Percentiles rank a stretch among this genome's conserved stretches.
Conservation (phyloP, 1,139 yeast species). For the Saccharomyces hybrid region DNA sequence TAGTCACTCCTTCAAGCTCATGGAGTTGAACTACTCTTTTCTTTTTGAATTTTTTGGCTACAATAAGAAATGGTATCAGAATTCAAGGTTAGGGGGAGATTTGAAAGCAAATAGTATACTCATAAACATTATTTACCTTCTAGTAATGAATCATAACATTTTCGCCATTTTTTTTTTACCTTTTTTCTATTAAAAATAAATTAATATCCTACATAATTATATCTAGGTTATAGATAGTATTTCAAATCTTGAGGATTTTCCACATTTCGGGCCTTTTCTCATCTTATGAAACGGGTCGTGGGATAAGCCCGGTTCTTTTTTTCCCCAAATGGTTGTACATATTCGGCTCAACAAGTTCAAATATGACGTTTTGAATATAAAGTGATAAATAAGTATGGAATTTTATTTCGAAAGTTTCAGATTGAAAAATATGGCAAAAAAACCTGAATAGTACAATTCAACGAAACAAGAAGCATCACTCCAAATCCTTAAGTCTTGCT, state of each 20-base stretch:
- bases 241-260: not conserved
- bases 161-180: not conserved
- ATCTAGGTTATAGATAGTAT: not conserved
- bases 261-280: too few relatives aligned
- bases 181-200: not conserved
- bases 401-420: too few relatives aligned
- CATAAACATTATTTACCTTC: not conserved
- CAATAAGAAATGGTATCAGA: not conserved
- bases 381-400: too few relatives aligned
- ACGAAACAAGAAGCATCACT: conserved; percentile 11
- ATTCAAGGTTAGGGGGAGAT: not conserved
- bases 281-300: too few relatives aligned
- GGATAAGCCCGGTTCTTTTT: too few relatives aligned
- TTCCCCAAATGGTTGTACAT: not conserved
- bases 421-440: too few relatives aligned
- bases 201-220: not conserved
- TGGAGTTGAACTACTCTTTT: not conserved
- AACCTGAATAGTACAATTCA: not conserved
- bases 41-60: not conserved
- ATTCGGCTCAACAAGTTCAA: conserved; percentile 10
- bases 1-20: not conserved
- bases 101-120: not conserved
- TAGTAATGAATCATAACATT: not conserved
- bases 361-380: not conserved
- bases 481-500: conserved; percentile 42